Evolutionary conservation across 176 grass and related monocot species (phyloP).

Genomic region (Typha latifolia): DNA sequence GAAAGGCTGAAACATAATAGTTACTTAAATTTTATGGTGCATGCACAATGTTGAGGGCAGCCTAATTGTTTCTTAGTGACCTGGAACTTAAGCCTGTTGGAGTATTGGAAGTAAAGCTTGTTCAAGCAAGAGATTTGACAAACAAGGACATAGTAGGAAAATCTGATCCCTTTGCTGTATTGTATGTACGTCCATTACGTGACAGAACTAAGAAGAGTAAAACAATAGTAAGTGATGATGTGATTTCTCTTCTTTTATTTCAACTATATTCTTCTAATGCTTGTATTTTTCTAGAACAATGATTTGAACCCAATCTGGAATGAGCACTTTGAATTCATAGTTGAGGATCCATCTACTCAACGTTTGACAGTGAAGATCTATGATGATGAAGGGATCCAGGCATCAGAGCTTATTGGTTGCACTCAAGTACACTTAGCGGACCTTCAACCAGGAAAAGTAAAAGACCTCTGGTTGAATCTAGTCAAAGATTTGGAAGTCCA

Average conservation of each 20-base stretch:
- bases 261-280: conserved; percentile 23
- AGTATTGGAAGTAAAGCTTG: conserved; percentile 90
- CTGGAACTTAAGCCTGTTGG: conserved; percentile 90
- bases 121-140: conserved; percentile 77
- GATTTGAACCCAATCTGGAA: conserved; percentile 99
- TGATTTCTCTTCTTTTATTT: conserved; percentile 18
- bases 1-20: not conserved
- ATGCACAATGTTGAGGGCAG: not conserved
- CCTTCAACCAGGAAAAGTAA: conserved; percentile 81
- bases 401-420: conserved; percentile 75
- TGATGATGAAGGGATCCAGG: conserved; percentile 85
- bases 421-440: conserved; percentile 59
- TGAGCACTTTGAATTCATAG: conserved; percentile 87
- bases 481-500: conserved; percentile 89
- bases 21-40: not conserved
- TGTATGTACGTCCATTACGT: conserved; percentile 76
- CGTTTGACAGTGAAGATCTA: conserved; percentile 74
- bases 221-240: conserved; percentile 69
- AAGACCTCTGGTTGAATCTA: conserved; percentile 85
- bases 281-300: conserved; percentile 61
- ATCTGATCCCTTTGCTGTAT: conserved; percentile 78
- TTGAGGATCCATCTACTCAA: conserved; percentile 90
- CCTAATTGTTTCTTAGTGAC: conserved; percentile 46
- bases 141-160: conserved; percentile 97
- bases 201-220: conserved; percentile 89